Percentiles rank a stretch among this genome's conserved stretches.
These are phyloP conservation scores for Coleophoma cylindrospora DNA, from an alignment of 2,329 filamentous ascomycete genomes.

Conservation along the genomic window DNA sequence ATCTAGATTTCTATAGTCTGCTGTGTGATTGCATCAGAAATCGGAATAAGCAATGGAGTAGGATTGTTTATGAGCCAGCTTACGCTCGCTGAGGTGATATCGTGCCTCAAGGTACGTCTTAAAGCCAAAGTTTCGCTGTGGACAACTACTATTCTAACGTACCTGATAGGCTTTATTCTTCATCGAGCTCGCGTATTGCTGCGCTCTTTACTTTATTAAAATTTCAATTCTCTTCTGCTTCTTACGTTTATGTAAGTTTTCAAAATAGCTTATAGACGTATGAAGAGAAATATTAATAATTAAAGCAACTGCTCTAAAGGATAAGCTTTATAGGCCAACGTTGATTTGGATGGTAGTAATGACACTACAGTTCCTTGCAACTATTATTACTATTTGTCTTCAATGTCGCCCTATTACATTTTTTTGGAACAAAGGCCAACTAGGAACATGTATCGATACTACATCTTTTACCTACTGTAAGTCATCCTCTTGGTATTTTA, in stretches of 20 bases:
- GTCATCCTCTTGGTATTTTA: no score
- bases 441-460: no score
- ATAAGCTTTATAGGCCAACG: neutral
- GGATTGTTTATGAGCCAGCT: neutral
- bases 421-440: no score
- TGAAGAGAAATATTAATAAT: neutral
- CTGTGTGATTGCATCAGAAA: neutral
- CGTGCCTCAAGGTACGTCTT: neutral
- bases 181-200: neutral
- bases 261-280: neutral
- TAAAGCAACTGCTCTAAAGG: neutral
- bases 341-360: no score
- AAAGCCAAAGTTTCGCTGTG: neutral
- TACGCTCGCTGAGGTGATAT: neutral
- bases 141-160: neutral
- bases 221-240: neutral
- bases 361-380: no score
- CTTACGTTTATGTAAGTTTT: neutral
- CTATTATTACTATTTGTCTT: no score
- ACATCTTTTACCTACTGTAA: no score
- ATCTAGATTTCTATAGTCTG: neutral
- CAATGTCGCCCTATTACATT: no score
- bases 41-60: neutral
- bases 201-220: neutral
- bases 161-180: neutral